Evolutionary conservation across 75 land plant genomes (phyloP), one percentile per base, ranked within the genome.

Genomic region (Picea sitchensis): DNA sequence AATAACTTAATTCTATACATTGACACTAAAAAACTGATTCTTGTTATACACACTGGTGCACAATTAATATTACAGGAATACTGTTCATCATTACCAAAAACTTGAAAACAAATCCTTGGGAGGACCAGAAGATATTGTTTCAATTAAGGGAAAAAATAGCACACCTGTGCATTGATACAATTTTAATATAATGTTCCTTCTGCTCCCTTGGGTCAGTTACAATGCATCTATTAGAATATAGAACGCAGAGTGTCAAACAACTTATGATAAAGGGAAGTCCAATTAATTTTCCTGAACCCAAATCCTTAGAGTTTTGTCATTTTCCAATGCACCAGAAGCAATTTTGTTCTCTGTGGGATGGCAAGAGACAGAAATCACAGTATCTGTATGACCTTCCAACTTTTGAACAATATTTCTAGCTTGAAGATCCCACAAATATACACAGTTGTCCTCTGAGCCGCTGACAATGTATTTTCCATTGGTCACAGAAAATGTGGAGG

Each of bases 401-500:
- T 84, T 84, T 75, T 86, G 91, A 30, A 91, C 78, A 5, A 91
- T 84, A 73, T 84, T 82, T 78, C 77, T 78, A 9, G 78, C 63
- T 77, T 89, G 92, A 14, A 91, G 85, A 59, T 91, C 92, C 92
- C 92, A 91, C 60, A 91, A 69, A 68, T 89, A 91, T 13, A 91
- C 82, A 59, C 85, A 91, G 59, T 80, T 68, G 20, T 89, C 92
- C 77, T 91, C 92, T 30, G 92, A 91, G 38, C 92, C 92, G 79
- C 92, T 91, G 1, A 91, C 91, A 61, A 91, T 81, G 65, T 89
- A 89, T 77, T 89, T 84, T 57, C 91, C 92, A 81, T 89, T 89
- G 13, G 91, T 91, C 20, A 87, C 84, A 51, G 92, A 91, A 79
- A 91, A 90, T 14, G 91, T 81, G 5, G 91, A 83, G 41, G 83